Conservation (phyloP, 1,284 basidiomycete genomes). For the Rhizoctonia solani region DNA sequence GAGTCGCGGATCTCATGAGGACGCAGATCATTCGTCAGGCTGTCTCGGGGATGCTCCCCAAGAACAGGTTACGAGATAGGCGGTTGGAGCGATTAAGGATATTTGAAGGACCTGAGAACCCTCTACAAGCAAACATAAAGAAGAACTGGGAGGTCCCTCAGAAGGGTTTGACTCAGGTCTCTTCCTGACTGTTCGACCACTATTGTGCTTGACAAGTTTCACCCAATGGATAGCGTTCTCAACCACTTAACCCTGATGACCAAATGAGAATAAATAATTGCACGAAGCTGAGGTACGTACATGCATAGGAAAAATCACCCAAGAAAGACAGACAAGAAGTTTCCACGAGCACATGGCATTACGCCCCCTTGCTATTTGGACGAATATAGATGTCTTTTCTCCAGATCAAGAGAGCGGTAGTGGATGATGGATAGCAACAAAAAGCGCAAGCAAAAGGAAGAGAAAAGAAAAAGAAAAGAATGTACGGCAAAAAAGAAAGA, state of each 20-base stretch:
- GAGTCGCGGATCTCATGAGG: conserved; percentile 12
- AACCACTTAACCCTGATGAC: too few relatives aligned
- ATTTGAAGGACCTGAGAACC: conserved; percentile 64
- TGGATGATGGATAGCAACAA: background rate
- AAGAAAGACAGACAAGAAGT: too few relatives aligned
- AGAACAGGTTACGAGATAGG: conserved; percentile 88
- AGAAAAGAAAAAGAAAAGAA: background rate
- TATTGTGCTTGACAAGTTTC: background rate
- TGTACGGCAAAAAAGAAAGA: background rate
- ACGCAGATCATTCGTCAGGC: conserved; percentile 91
- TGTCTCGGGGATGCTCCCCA: conserved; percentile 95
- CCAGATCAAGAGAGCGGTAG: background rate
- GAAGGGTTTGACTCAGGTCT: background rate
- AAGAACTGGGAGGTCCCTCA: conserved; percentile 38
- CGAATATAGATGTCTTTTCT: background rate
- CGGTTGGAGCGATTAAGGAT: conserved; percentile 84
- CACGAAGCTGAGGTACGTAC: background rate
- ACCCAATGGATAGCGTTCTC: too few relatives aligned
- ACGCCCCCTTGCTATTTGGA: background rate
- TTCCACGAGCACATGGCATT: background rate
- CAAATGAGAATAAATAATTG: background rate
- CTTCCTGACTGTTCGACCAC: background rate
- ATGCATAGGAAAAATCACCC: conserved; percentile 14
- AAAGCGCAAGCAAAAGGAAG: background rate
- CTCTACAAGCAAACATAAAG: conserved; percentile 45